Evolutionary conservation across 352 stramenopile genomes (phyloP).

Genomic region (Phytophthora idaei): DNA sequence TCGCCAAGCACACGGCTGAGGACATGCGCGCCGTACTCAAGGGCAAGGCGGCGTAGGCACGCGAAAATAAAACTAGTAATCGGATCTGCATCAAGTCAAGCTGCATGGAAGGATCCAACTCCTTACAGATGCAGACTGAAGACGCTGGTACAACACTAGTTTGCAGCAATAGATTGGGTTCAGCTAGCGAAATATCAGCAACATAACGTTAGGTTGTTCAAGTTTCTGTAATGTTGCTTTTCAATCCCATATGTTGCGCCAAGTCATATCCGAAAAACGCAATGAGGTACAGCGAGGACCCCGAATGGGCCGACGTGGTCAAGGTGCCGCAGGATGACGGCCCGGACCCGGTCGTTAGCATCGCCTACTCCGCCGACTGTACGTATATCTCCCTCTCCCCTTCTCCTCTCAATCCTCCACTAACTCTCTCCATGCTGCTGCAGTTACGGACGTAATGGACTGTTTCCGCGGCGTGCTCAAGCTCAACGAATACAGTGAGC

Average conservation of each 20-base stretch:
- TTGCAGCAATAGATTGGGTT: not conserved
- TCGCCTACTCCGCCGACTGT: slow-evolving; percentile 79
- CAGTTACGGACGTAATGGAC: slow-evolving; percentile 91
- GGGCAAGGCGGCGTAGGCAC: slow-evolving; percentile 28
- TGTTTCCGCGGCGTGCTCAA: slow-evolving; percentile 95
- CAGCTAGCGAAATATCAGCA: slow-evolving; percentile 7
- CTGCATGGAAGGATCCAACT: no score
- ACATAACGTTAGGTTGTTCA: slow-evolving; percentile 1
- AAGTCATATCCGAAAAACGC: slow-evolving; percentile 2
- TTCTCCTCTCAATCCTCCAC: not conserved
- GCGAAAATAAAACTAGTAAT: no score
- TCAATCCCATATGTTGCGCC: not conserved
- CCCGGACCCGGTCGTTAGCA: slow-evolving; percentile 77
- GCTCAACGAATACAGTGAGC: slow-evolving; percentile 90
- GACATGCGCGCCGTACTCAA: slow-evolving; percentile 65
- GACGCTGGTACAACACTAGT: no score
- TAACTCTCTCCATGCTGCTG: slow-evolving; percentile 1
- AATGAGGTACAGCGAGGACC: slow-evolving; percentile 72
- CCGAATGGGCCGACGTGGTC: slow-evolving; percentile 76
- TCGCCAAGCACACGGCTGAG: slow-evolving; percentile 66
- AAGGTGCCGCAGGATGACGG: slow-evolving; percentile 88
- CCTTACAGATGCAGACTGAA: no score
- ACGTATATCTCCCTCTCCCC: slow-evolving; percentile 21
- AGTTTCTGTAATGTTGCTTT: not conserved
- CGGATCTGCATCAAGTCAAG: no score